phyloP scores from a whole-genome alignment of 805 yeast genomes.

The Sungouiozyma ichnusensis region DNA sequence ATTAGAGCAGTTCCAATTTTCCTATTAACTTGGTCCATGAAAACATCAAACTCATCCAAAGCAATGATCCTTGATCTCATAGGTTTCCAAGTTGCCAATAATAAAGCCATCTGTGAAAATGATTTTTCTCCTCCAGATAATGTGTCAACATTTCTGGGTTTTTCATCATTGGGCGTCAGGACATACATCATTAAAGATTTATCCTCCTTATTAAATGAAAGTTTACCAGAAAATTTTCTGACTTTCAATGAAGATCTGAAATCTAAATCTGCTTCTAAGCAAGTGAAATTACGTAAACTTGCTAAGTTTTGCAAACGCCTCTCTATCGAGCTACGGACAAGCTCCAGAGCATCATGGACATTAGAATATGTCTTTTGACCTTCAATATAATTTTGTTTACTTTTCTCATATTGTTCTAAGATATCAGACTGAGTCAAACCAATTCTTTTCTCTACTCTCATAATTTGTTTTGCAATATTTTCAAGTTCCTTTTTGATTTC shows the following conservation, averaged over 20 bases:
- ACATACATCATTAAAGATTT: constrained; percentile 47
- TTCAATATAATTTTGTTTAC: constrained; percentile 34
- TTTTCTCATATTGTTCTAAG: constrained; percentile 35
- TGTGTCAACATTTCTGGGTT: constrained; percentile 63
- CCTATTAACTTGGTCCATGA: constrained; percentile 90
- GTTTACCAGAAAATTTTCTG: constrained; percentile 65
- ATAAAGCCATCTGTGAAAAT: constrained; percentile 78
- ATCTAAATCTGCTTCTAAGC: constrained; percentile 40
- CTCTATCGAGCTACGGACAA: constrained; percentile 30
- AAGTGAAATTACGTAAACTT: constrained; percentile 32
- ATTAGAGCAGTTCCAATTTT: constrained; percentile 67
- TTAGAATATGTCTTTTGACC: constrained; percentile 33
- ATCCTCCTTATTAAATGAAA: constrained; percentile 49
- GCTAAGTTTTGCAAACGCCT: constrained; percentile 35
- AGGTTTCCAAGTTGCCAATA: constrained; percentile 84
- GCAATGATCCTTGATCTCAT: constrained; percentile 86
- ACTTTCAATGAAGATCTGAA: constrained; percentile 51
- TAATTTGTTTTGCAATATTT: constrained; percentile 36
- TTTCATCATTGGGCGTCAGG: constrained; percentile 48
- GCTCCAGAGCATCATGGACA: constrained; percentile 28
- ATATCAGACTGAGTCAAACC: constrained; percentile 51
- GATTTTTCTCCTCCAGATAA: constrained; percentile 97
- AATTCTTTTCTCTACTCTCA: constrained; percentile 40
- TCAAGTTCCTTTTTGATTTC: constrained; percentile 41
- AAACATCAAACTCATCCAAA: constrained; percentile 93